Conservation (phyloP, 2,329 filamentous ascomycete genomes). For the Hypoxylon sp. region DNA sequence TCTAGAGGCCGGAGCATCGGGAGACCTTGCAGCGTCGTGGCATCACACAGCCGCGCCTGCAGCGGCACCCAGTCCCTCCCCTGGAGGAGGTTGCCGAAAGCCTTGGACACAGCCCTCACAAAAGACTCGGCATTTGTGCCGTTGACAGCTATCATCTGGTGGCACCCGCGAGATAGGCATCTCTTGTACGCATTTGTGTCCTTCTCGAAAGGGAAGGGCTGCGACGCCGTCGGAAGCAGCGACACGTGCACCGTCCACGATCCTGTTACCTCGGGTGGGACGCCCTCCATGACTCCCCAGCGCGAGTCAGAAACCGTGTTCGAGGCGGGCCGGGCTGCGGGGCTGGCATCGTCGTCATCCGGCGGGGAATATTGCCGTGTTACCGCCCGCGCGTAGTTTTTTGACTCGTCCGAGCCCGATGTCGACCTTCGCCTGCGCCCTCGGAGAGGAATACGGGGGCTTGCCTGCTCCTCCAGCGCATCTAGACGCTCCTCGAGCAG, state of each 20-base stretch:
- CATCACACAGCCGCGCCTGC: slow-evolving; percentile 66
- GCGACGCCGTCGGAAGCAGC: slow-evolving; percentile 60
- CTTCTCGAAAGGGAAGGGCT: slow-evolving; percentile 68
- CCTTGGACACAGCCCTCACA: slow-evolving; percentile 54
- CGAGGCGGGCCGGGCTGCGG: slow-evolving; percentile 14
- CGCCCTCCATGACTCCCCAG: slow-evolving; percentile 30
- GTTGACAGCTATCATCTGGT: slow-evolving; percentile 63
- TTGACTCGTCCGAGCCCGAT: slow-evolving; percentile 42
- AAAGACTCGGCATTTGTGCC: slow-evolving; percentile 60
- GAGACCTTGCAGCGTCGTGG: slow-evolving; percentile 60
- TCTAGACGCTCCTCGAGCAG: slow-evolving; percentile 64
- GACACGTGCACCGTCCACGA: slow-evolving; percentile 68
- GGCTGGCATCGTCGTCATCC: slow-evolving; percentile 4
- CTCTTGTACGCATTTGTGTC: slow-evolving; percentile 68
- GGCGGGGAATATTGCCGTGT: slow-evolving; percentile 14
- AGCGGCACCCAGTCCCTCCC: slow-evolving; percentile 64
- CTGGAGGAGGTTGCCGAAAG: slow-evolving; percentile 59
- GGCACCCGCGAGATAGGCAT: slow-evolving; percentile 66
- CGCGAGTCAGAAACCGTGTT: slow-evolving; percentile 36
- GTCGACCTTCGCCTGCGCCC: slow-evolving; percentile 40
- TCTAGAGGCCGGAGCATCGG: slow-evolving; percentile 67
- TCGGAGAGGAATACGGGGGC: slow-evolving; percentile 37
- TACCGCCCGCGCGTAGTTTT: slow-evolving; percentile 29
- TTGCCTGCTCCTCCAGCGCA: slow-evolving; percentile 53
- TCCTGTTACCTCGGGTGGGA: slow-evolving; percentile 41